Percentiles rank a stretch among this genome's conserved stretches.
Conservation (phyloP, 1,284 basidiomycete genomes). For the Rhodofomes roseus region DNA sequence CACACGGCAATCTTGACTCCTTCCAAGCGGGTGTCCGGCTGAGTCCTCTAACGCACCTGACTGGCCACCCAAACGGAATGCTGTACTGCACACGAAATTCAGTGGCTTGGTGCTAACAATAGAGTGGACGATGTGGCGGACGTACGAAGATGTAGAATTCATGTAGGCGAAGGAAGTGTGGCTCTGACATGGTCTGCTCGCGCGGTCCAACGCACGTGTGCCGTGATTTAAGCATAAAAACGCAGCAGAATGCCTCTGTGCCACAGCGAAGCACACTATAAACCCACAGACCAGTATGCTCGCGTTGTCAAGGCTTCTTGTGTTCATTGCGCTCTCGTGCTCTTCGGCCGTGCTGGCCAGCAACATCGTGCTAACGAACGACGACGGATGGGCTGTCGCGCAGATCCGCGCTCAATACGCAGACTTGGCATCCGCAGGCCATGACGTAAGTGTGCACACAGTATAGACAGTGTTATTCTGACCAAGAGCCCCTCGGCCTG, state of each 20-base stretch:
- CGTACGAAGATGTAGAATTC: not conserved
- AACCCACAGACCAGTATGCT: too few relatives aligned
- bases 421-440: constrained; percentile 31
- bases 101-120: not conserved
- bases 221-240: not conserved
- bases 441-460: constrained; percentile 24
- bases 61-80: too few relatives aligned
- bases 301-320: not conserved
- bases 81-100: too few relatives aligned
- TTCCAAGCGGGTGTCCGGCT: too few relatives aligned
- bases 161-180: not conserved
- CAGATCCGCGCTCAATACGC: constrained; percentile 38
- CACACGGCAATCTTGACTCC: not conserved
- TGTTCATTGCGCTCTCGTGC: not conserved
- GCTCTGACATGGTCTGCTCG: not conserved
- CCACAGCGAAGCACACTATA: not conserved
- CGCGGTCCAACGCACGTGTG: not conserved
- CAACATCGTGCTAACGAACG: constrained; percentile 30
- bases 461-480: not conserved
- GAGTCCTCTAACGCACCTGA: too few relatives aligned
- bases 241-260: not conserved
- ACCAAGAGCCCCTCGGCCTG: not conserved
- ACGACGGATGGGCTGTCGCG: constrained; percentile 41
- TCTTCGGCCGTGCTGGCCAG: constrained; percentile 1
- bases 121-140: not conserved